Percentiles rank a stretch among this genome's conserved stretches.
These are phyloP conservation scores for Blechomonas ayalai DNA, from an alignment of 208 protist species.

Conservation along the genomic window DNA sequence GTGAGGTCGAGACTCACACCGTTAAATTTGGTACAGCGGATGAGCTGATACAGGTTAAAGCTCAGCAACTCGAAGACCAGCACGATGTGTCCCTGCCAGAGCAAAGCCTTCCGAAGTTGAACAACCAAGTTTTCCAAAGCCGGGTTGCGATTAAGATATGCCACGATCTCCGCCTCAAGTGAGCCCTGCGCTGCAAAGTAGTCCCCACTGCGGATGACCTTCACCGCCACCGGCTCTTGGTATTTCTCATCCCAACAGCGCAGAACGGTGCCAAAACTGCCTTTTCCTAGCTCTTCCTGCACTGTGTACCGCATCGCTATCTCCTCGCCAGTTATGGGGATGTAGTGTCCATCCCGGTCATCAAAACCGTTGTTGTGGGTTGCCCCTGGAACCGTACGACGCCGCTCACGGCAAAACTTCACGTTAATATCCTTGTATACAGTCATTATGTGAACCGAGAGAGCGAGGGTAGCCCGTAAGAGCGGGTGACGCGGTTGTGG, in stretches of 20 bases:
- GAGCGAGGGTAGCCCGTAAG: background rate
- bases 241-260: constrained; percentile 70
- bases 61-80: constrained; percentile 96
- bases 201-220: constrained; percentile 76
- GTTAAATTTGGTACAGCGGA: constrained; percentile 84
- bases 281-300: constrained; percentile 74
- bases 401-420: constrained; percentile 45
- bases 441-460: constrained; percentile 21
- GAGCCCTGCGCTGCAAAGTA: constrained; percentile 72
- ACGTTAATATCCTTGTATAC: constrained; percentile 77
- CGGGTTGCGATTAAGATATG: constrained; percentile 52
- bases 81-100: constrained; percentile 92
- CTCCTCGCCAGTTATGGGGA: constrained; percentile 56
- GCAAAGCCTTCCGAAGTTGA: constrained; percentile 66
- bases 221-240: constrained; percentile 71
- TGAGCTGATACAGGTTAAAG: constrained; percentile 95
- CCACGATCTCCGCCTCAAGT: constrained; percentile 79
- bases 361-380: constrained; percentile 54
- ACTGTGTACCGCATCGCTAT: constrained; percentile 79
- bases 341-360: constrained; percentile 76
- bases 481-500: background rate
- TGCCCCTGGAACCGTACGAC: constrained; percentile 17
- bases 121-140: constrained; percentile 63
- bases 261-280: constrained; percentile 86
- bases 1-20: constrained; percentile 83